Base-by-base conservation (phyloP, 1,284 basidiomycete genomes). In the Leccinum ponderosum region DNA sequence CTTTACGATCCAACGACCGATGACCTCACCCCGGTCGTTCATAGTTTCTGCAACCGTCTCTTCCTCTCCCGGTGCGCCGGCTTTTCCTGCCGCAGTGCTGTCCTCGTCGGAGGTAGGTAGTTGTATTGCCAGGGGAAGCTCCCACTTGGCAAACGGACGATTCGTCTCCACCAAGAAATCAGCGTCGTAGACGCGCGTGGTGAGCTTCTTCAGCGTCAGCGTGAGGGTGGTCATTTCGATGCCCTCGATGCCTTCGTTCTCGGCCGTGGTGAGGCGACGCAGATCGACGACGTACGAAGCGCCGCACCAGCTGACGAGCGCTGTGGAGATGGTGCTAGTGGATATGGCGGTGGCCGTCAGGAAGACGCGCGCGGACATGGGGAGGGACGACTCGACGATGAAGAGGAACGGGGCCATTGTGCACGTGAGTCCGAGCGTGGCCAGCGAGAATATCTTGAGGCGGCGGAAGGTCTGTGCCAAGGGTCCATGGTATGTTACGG, bases 371-470 rank as follows among this genome's bases (percentile, higher is more conserved):
- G 89, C 93, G 17, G 82, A 80, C 44, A 83, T 69, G 0, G 91
- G 90, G 14, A 96, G 80, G 27, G 83, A 83, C 6, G 90, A 91
- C 62, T 94, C 91, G 61, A 94, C 81, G 51, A 93, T 73, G 72
- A 95, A 89, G 61, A 96, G 85, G 75, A 95, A 84, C 1, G 93
- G 93, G 0, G 90, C 81, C 67, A 95, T 78, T 3, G 84, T 78
- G 57, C 80, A 76, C n/a, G 91, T 89, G 53, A 94, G 82, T 4
- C 81, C 81, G 55, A 95, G 81, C 2, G 93, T 94, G 48, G 86
- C 85, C 2, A 95, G 76, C 8, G 93, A 95, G 76, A 95, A 94
- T 25, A 93, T 76, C 72, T 95, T 95, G 59, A 94, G 81, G 7
- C 86, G 83, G 52, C 85, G 83, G 76, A 93, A 94, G 0, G 90